A percentile compares a stretch with the other conserved stretches of the same genome.
These are phyloP conservation scores for Penicillium bialowiezense DNA, from an alignment of 495 filamentous ascomycete species.

Conservation along the genomic window DNA sequence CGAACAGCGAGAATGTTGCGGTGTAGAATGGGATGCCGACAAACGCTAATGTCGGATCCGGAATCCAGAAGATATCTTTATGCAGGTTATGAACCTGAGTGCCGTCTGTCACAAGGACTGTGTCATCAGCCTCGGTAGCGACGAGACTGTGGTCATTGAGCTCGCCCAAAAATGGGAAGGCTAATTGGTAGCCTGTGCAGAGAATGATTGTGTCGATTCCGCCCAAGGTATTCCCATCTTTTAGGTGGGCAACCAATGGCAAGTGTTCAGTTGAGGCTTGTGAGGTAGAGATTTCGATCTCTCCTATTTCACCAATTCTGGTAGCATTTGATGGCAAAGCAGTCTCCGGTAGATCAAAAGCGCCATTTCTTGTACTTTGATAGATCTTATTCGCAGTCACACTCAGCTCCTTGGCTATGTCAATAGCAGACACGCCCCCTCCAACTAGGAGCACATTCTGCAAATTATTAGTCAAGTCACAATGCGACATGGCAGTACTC, in stretches of 20 bases:
- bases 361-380: conserved; percentile 57
- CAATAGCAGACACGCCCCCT: conserved; percentile 57
- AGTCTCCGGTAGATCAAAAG: conserved; percentile 51
- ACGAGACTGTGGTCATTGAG: conserved; percentile 37
- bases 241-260: conserved; percentile 33
- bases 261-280: conserved; percentile 33
- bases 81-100: conserved; percentile 65
- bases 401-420: conserved; percentile 57
- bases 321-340: conserved; percentile 46
- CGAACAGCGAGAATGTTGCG: conserved; percentile 62
- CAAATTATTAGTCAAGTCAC: not conserved
- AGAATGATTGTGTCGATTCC: conserved; percentile 55
- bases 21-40: conserved; percentile 60
- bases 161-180: conserved; percentile 54
- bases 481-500: not conserved
- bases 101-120: conserved; percentile 59
- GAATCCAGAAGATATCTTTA: conserved; percentile 66
- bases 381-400: conserved; percentile 48
- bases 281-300: conserved; percentile 17
- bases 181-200: conserved; percentile 65
- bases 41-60: conserved; percentile 59
- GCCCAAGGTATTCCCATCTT: conserved; percentile 41
- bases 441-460: conserved; percentile 60
- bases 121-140: conserved; percentile 40
- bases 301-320: conserved; percentile 50